Conservation (phyloP, 257 asterid species). For the Penstemon davidsonii region DNA sequence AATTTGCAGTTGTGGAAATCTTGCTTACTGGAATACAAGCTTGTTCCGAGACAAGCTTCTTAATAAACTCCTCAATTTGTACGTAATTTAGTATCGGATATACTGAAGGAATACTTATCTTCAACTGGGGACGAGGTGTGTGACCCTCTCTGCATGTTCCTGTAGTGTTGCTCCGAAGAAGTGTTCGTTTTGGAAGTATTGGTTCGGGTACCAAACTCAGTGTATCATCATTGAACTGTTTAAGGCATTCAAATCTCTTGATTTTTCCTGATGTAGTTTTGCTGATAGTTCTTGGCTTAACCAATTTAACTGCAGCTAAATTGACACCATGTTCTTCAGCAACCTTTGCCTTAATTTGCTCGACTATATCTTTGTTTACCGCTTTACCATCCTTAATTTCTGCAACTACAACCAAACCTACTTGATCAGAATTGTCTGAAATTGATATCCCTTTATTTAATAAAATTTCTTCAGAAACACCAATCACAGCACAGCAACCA, state of each 20-base stretch:
- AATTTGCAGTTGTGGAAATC: constrained; percentile 62
- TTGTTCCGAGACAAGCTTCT: constrained; percentile 65
- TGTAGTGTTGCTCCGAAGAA: constrained; percentile 66
- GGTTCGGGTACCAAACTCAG: constrained; percentile 59
- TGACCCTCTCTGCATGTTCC: constrained; percentile 73
- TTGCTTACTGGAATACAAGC: constrained; percentile 55
- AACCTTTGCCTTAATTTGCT: constrained; percentile 54
- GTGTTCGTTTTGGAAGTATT: constrained; percentile 37
- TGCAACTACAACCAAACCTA: constrained; percentile 80
- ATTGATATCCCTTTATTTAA: constrained; percentile 57
- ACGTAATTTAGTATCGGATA: constrained; percentile 38
- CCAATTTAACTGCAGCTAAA: constrained; percentile 62
- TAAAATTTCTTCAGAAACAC: constrained; percentile 75
- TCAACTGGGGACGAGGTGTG: constrained; percentile 62
- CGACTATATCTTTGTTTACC: constrained; percentile 44
- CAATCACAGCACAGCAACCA: constrained; percentile 84
- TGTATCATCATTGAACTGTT: constrained; percentile 66
- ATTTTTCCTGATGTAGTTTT: constrained; percentile 86
- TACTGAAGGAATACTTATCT: constrained; percentile 24
- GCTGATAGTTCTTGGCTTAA: constrained; percentile 73
- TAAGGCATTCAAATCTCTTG: constrained; percentile 77
- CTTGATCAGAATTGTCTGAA: constrained; percentile 63
- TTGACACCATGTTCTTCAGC: constrained; percentile 79
- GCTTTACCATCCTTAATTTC: constrained; percentile 71
- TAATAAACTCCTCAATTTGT: constrained; percentile 59